Conservation (phyloP, 1,284 basidiomycete genomes). For the Moesziomyces parantarcticus region DNA sequence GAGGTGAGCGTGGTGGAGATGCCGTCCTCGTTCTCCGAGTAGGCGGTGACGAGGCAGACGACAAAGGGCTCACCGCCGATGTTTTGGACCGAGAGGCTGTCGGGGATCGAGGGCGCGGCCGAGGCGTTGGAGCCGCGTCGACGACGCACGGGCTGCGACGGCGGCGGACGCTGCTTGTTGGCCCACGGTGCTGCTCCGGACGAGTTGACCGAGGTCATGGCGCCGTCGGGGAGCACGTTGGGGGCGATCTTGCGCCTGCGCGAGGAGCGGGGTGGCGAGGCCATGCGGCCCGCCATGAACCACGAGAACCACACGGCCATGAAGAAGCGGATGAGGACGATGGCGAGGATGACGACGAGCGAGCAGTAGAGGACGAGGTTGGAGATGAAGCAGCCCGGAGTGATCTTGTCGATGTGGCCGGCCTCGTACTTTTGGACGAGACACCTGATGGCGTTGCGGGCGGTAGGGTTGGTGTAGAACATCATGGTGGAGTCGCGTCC, state of each 20-base stretch:
- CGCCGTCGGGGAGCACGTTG: conserved; percentile 72
- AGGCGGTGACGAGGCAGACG: conserved; percentile 95
- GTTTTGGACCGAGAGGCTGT: conserved; percentile 42
- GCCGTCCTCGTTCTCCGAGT: conserved; percentile 94
- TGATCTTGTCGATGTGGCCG: conserved; percentile 94
- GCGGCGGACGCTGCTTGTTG: conserved; percentile 56
- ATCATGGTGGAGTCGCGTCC: conserved; percentile 85
- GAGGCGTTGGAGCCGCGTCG: conserved; percentile 35
- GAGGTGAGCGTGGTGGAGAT: conserved; percentile 91
- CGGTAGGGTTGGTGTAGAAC: conserved; percentile 51
- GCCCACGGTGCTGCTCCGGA: conserved; percentile 92
- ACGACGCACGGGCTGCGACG: conserved; percentile 37
- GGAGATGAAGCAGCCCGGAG: conserved; percentile 93
- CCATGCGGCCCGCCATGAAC: conserved; percentile 83
- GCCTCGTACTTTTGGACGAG: conserved; percentile 71
- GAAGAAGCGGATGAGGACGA: conserved; percentile 89
- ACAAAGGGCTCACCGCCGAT: conserved; percentile 81
- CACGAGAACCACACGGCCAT: conserved; percentile 98
- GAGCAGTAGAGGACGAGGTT: conserved; percentile 90
- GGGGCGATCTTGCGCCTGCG: conserved; percentile 73
- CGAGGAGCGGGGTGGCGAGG: conserved; percentile 70
- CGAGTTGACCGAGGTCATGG: conserved; percentile 86
- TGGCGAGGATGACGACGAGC: conserved; percentile 87
- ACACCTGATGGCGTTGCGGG: conserved; percentile 58
- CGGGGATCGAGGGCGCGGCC: conserved; percentile 31